A percentile compares a stretch with the other conserved stretches of the same genome.
These are phyloP conservation scores for Chiua sp. DNA, from an alignment of 1,284 basidiomycete genomes.

Conservation along the genomic window DNA sequence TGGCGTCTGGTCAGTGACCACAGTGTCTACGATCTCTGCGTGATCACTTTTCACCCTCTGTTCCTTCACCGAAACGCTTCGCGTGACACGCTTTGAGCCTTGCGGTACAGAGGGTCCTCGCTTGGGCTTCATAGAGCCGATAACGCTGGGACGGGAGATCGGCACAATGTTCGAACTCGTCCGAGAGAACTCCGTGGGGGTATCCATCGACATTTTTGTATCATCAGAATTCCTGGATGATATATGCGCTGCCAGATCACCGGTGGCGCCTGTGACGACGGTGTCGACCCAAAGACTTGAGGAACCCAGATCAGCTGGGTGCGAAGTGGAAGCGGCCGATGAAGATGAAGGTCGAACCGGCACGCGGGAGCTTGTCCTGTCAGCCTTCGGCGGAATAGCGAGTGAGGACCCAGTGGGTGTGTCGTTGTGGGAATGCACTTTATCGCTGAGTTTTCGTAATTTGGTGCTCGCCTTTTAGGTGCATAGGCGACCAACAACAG, in stretches of 20 bases:
- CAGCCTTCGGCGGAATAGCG: background rate
- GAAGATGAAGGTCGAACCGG: slow-evolving; percentile 5
- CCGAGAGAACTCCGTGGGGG: background rate
- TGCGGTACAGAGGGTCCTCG: slow-evolving; percentile 10
- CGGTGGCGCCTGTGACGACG: background rate
- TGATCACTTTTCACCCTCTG: slow-evolving; percentile 6
- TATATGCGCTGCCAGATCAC: background rate
- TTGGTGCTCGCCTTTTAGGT: slow-evolving; percentile 6
- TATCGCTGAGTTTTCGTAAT: background rate
- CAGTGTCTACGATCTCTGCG: background rate
- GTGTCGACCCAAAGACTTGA: background rate
- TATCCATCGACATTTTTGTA: background rate
- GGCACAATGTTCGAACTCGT: background rate
- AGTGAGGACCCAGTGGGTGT: background rate
- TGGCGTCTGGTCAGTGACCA: background rate
- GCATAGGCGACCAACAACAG: background rate
- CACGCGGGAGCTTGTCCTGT: slow-evolving; percentile 4
- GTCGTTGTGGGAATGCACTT: background rate
- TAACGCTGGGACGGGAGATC: slow-evolving; percentile 1
- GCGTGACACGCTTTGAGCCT: slow-evolving; percentile 28
- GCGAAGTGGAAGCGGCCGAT: slow-evolving; percentile 1
- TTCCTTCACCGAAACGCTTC: slow-evolving; percentile 35
- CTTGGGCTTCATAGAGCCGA: slow-evolving; percentile 22
- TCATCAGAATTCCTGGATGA: background rate
- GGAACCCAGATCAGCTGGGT: background rate